Percentiles rank a stretch among this genome's conserved stretches.
phyloP scores from a whole-genome alignment of 2,329 filamentous ascomycete species.

The Lasiodiplodia sp. region DNA sequence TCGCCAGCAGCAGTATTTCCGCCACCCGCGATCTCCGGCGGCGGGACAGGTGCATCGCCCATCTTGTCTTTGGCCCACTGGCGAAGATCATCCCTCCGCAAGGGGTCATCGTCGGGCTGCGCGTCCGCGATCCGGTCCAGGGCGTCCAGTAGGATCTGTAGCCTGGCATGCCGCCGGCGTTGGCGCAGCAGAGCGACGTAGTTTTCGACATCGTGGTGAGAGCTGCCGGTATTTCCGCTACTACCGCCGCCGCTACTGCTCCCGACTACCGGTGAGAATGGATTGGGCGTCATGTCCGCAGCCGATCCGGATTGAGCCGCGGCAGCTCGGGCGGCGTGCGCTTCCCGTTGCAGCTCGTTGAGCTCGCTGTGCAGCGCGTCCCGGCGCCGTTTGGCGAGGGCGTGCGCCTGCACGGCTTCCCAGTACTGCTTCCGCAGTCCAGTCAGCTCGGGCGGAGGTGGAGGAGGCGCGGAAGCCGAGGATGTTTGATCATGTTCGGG shows the following conservation, averaged over 20 bases:
- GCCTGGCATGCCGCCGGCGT: constrained; percentile 53
- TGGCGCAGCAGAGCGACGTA: constrained; percentile 57
- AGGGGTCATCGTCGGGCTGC: constrained; percentile 41
- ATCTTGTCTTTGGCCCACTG: constrained; percentile 40
- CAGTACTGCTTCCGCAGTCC: constrained; percentile 55
- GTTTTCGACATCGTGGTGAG: constrained; percentile 26
- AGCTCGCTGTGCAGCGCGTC: constrained; percentile 43
- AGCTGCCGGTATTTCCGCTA: background rate
- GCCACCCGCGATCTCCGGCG: constrained; percentile 39
- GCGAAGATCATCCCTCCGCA: constrained; percentile 38
- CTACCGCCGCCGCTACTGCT: background rate
- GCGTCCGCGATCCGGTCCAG: constrained; percentile 47
- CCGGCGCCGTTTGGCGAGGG: constrained; percentile 50
- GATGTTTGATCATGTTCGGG: background rate
- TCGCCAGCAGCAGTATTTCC: constrained; percentile 35
- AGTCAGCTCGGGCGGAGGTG: constrained; percentile 45
- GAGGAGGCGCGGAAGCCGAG: background rate
- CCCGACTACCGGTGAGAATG: background rate
- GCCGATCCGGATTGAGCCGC: background rate
- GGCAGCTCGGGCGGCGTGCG: constrained; percentile 22
- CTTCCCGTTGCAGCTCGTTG: constrained; percentile 38
- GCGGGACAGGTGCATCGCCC: constrained; percentile 47
- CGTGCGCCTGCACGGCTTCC: constrained; percentile 53
- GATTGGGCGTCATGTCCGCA: background rate
- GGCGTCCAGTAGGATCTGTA: constrained; percentile 56